Percentiles rank a stretch among this genome's conserved stretches.
Evolutionary conservation across 2,329 filamentous ascomycete genomes (phyloP).

Genomic region (Ophiostoma perfectum): DNA sequence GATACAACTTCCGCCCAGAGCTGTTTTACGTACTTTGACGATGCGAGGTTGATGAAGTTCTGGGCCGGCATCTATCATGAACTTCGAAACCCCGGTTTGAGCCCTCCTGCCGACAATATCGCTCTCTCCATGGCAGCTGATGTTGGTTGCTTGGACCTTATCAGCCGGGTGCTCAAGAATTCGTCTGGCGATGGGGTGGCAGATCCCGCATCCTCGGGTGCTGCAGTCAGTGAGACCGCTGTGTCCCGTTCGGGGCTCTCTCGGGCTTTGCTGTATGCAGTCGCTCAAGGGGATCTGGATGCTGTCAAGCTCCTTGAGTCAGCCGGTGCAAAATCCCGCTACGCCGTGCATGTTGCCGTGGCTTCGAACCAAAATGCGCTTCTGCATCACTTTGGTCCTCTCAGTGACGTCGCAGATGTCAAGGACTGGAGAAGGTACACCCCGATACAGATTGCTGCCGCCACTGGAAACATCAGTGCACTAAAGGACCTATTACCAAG

Average conservation of each 20-base stretch:
- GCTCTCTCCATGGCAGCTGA: conserved; percentile 1
- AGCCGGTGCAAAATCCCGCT: neutral
- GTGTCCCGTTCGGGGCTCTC: neutral
- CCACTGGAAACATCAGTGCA: neutral
- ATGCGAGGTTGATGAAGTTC: neutral
- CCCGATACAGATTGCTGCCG: neutral
- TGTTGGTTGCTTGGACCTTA: neutral
- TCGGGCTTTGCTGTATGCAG: neutral
- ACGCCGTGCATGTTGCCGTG: neutral
- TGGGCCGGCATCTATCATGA: neutral
- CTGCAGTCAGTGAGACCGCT: neutral
- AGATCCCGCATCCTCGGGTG: neutral
- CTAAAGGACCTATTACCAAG: neutral
- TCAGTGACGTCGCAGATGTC: neutral
- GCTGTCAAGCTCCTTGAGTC: neutral
- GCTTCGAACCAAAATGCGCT: neutral
- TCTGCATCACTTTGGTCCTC: neutral
- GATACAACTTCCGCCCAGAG: neutral
- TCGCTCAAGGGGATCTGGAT: neutral
- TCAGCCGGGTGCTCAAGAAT: neutral
- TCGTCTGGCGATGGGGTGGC: neutral
- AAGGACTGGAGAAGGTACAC: neutral
- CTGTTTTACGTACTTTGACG: neutral
- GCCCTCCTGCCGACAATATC: neutral
- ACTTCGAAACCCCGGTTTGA: neutral